Evolutionary conservation across 1,284 basidiomycete genomes (phyloP), one percentile per base, ranked within the genome.

Genomic region (Malassezia psittaci): DNA sequence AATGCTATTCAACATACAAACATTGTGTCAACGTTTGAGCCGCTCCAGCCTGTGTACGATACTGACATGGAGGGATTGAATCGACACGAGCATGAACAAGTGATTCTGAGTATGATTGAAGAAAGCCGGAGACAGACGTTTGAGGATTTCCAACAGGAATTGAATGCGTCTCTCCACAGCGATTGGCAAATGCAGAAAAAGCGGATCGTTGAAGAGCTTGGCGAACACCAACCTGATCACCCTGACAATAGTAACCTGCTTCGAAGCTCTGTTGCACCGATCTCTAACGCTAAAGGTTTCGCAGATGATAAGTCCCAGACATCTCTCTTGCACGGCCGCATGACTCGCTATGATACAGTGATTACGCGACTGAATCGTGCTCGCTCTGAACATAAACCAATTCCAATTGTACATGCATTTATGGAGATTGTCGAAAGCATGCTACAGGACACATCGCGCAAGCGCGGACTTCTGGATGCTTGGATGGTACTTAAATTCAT

Each of bases 181-280:
- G 87, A 90, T 65, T 96, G 90, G 90, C 87, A 93, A 69, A 81
- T 82, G 18, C 86, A 88, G 69, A 91, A 93, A 79, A 84, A 85
- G 66, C 81, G 84, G 47, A 83, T 94, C 13, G 88, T 93, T 63
- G 90, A 94, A 72, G 88, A 94, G 74, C 80, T 94, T 6, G 88
- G 87, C 12, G 68, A 72, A 43, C 68, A 75, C 51, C 63, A 65
- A 49, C 57, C 58, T 3, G 49, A 55, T 21, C 41, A 54, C 13
- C 50, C 51, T 18, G 50, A 58, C 24, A 48, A 37, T 55, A 15
- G 33, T 37, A 24, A 12, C 18, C 15, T 52, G 48, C 34, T 57
- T 15, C 46, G 39, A 15, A 50, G 51, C 36, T 57, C 55, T 10
- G 39, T 41, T 4, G 8, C 36, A 11, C 3, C 32, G 12, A 24